A percentile compares a stretch with the other conserved stretches of the same genome.
Evolutionary conservation across 495 filamentous ascomycete species (phyloP).

Genomic region (Platismatia glauca): DNA sequence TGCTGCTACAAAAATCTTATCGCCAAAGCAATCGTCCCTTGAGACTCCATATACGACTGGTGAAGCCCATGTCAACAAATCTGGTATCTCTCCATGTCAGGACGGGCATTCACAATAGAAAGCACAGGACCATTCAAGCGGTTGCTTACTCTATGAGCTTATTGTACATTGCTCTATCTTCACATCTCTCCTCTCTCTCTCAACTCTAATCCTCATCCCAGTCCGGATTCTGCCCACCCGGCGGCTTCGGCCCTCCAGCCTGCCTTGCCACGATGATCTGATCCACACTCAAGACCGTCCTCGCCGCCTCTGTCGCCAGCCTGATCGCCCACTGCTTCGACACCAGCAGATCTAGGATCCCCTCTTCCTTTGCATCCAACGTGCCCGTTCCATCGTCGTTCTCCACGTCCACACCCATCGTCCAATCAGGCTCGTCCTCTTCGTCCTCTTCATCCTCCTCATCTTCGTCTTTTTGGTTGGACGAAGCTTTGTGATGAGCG

Average conservation of each 20-base stretch:
- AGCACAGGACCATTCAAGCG: neutral
- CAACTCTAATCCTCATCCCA: constrained; percentile 84
- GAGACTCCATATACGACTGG: neutral
- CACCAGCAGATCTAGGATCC: constrained; percentile 84
- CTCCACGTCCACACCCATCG: constrained; percentile 88
- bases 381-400: constrained; percentile 70
- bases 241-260: constrained; percentile 94
- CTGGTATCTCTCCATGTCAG: neutral
- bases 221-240: constrained; percentile 70
- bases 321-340: constrained; percentile 95
- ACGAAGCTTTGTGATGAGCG: constrained; percentile 66
- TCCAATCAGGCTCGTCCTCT: constrained; percentile 64
- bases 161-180: neutral
- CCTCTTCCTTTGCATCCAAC: constrained; percentile 78
- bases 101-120: neutral
- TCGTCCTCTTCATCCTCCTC: constrained; percentile 31
- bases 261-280: constrained; percentile 98
- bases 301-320: constrained; percentile 85
- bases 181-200: neutral
- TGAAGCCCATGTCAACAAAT: neutral
- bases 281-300: constrained; percentile 92
- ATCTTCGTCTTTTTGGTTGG: constrained; percentile 12
- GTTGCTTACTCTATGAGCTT: constrained; percentile 5
- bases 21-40: neutral
- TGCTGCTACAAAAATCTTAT: neutral